Evolutionary conservation across 2,329 filamentous ascomycete genomes (phyloP).

Genomic region (Penicillium sp.): DNA sequence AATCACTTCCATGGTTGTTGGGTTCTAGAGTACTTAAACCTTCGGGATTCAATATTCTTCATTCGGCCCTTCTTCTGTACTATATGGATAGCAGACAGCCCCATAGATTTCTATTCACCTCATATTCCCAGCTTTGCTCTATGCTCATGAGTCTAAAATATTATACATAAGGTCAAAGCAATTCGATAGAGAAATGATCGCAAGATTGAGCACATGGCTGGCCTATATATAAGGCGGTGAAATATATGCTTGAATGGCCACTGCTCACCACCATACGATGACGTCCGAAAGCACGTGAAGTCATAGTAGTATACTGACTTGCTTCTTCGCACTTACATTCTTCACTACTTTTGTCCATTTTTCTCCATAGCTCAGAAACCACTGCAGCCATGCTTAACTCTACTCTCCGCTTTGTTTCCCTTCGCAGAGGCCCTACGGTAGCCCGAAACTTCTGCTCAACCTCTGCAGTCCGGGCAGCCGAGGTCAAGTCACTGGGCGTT

Average conservation of each 20-base stretch:
- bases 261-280: not conserved
- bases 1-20: not conserved
- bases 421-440: conserved; percentile 33
- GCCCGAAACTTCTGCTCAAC: conserved; percentile 68
- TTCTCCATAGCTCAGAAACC: not conserved
- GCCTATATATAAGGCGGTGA: not conserved
- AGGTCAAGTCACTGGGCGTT: conserved; percentile 85
- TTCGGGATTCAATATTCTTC: not conserved
- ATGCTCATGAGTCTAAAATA: not conserved
- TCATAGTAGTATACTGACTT: conserved; percentile 1
- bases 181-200: no score
- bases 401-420: conserved; percentile 24
- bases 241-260: not conserved
- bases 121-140: not conserved
- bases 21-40: not conserved
- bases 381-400: conserved; percentile 34
- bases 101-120: not conserved
- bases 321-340: not conserved
- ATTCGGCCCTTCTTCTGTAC: not conserved
- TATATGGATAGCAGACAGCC: not conserved
- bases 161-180: not conserved
- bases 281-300: conserved; percentile 23
- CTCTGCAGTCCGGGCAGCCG: conserved; percentile 58
- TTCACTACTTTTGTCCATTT: not conserved
- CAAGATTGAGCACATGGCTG: not conserved